A percentile compares a stretch with the other conserved stretches of the same genome.
phyloP scores from a whole-genome alignment of 2,329 filamentous ascomycete species.

The Ophiostoma sp. region DNA sequence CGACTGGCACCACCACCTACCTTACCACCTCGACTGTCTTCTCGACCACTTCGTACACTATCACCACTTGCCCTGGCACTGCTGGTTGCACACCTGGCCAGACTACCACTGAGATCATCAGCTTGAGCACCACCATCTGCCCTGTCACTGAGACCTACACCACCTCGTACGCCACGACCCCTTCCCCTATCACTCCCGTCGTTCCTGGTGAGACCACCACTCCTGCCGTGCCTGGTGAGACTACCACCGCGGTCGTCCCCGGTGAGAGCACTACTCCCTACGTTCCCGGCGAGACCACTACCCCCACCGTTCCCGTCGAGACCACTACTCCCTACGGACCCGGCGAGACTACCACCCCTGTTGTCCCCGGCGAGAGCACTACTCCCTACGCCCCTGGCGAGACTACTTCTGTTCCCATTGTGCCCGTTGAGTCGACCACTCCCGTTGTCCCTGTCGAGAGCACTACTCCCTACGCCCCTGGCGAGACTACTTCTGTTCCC shows the following conservation, averaged over 20 bases:
- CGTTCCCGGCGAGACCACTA: not conserved
- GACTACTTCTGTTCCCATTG: not conserved
- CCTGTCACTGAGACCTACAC: slow-evolving; percentile 31
- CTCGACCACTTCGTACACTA: slow-evolving; percentile 29
- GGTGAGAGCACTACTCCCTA: not conserved
- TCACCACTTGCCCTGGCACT: slow-evolving; percentile 29
- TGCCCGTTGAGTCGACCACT: not conserved
- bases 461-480: not conserved
- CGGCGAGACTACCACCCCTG: not conserved
- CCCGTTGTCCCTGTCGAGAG: not conserved
- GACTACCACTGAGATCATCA: slow-evolving; percentile 30
- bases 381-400: not conserved
- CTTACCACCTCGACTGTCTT: slow-evolving; percentile 27
- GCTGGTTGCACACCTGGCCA: slow-evolving; percentile 29
- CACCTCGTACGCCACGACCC: slow-evolving; percentile 1
- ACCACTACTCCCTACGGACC: not conserved
- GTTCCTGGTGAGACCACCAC: not conserved
- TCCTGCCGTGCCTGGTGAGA: not conserved
- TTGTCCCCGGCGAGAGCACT: not conserved
- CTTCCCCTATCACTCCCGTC: not conserved
- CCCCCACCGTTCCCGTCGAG: not conserved
- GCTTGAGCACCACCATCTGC: slow-evolving; percentile 38
- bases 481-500: not conserved
- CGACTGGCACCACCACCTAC: slow-evolving; percentile 11
- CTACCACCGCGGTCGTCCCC: not conserved